phyloP scores from a whole-genome alignment of 345 rosid species.

The Citrus glauca region DNA sequence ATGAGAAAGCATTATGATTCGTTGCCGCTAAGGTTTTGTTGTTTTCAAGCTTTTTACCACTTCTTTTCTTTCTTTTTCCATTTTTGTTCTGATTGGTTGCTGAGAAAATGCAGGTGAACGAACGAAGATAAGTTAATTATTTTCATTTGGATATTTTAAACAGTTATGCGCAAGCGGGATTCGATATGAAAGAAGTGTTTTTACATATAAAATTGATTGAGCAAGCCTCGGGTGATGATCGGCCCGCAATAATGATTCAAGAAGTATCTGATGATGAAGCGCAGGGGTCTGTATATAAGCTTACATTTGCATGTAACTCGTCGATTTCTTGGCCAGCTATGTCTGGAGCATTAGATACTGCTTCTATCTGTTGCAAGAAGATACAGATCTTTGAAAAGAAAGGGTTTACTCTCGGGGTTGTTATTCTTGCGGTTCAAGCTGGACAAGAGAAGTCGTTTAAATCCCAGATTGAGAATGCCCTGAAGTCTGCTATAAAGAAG shows the following conservation, averaged over 20 bases:
- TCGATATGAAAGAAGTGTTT: conserved; percentile 93
- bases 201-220: conserved; percentile 88
- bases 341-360: conserved; percentile 73
- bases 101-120: conserved; percentile 19
- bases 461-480: conserved; percentile 62
- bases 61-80: too few species aligned
- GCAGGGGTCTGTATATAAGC: conserved; percentile 55
- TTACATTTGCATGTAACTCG: conserved; percentile 80
- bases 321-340: conserved; percentile 72
- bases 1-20: conserved; percentile 95
- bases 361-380: conserved; percentile 81
- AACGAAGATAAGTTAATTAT: neutral
- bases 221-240: conserved; percentile 80
- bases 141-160: conserved; percentile 9
- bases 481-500: conserved; percentile 66
- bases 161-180: conserved; percentile 90
- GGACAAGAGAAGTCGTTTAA: conserved; percentile 61
- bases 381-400: conserved; percentile 93
- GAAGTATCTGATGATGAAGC: conserved; percentile 56
- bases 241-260: conserved; percentile 72
- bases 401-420: conserved; percentile 76
- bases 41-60: neutral
- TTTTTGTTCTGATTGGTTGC: conserved; percentile 12
- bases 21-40: conserved; percentile 77
- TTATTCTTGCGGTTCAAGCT: conserved; percentile 57